These are phyloP conservation scores for Apium graveolens DNA, from an alignment of 129 eudicot genomes.

Conservation along the genomic window DNA sequence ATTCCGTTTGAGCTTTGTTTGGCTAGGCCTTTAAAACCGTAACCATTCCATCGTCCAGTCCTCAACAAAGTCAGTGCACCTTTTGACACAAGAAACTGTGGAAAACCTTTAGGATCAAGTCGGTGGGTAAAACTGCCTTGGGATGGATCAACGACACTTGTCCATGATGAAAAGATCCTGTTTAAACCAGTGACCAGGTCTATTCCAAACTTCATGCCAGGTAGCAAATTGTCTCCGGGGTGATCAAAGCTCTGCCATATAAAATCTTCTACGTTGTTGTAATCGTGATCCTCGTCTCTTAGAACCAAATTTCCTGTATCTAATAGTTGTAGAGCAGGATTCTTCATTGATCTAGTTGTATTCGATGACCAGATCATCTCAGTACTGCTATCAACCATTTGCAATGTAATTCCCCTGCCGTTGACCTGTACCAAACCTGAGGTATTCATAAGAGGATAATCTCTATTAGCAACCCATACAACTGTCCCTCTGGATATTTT, in stretches of 20 bases:
- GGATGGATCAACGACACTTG: not conserved
- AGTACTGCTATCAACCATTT: not conserved
- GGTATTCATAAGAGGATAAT: not conserved
- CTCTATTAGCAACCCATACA: conserved; percentile 4
- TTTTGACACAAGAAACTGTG: not conserved
- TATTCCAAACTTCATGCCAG: conserved; percentile 1
- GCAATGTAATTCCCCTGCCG: not conserved
- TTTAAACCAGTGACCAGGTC: not conserved
- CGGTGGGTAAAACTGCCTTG: not conserved
- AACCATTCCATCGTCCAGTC: not conserved
- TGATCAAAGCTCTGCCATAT: conserved; percentile 22
- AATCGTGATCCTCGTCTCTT: not conserved
- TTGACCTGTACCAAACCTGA: not conserved
- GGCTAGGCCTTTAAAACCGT: not conserved
- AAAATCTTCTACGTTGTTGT: not conserved
- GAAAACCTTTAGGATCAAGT: not conserved
- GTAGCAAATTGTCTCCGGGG: not conserved
- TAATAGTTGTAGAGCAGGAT: not conserved
- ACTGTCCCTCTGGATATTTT: not conserved
- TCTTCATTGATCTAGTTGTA: not conserved
- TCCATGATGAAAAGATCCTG: not conserved
- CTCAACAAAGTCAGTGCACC: not conserved
- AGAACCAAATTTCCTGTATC: conserved; percentile 20
- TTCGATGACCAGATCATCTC: not conserved
- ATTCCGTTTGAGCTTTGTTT: not conserved